A percentile compares a stretch with the other conserved stretches of the same genome.
Evolutionary conservation across 2,329 filamentous ascomycete genomes (phyloP).

Genomic region (Colletotrichum sansevieriae): DNA sequence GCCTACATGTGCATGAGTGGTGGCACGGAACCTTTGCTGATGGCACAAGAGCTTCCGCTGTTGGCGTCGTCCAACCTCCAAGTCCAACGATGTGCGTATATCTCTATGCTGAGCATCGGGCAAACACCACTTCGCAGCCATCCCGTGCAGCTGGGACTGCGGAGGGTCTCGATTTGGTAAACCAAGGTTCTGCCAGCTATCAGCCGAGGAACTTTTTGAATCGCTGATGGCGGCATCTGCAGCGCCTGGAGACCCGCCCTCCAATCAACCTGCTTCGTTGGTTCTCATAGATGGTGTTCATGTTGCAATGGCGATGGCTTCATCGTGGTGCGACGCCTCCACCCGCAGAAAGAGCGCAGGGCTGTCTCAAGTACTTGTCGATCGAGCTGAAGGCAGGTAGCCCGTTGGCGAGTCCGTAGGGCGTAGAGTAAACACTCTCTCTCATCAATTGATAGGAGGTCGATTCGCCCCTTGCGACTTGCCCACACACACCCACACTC

Average conservation of each 20-base stretch:
- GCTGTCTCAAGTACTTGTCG: neutral
- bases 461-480: neutral
- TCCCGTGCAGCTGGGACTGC: slow-evolving; percentile 4
- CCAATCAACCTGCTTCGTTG: slow-evolving; percentile 18
- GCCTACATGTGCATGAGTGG: slow-evolving; percentile 15
- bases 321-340: slow-evolving; percentile 24
- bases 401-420: neutral
- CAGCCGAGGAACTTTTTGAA: slow-evolving; percentile 23
- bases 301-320: slow-evolving; percentile 27
- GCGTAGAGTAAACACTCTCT: neutral
- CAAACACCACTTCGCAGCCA: slow-evolving; percentile 6
- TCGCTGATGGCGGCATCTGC: neutral
- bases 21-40: neutral
- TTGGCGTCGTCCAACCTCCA: slow-evolving; percentile 5
- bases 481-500: neutral
- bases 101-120: neutral
- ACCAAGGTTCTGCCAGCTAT: slow-evolving; percentile 12
- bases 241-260: neutral
- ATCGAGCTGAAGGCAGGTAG: slow-evolving; percentile 7
- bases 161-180: slow-evolving; percentile 22
- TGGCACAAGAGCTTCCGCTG: neutral
- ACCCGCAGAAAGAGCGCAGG: slow-evolving; percentile 16
- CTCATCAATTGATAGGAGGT: neutral
- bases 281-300: neutral
- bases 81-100: slow-evolving; percentile 10